phyloP scores from a whole-genome alignment of 352 stramenopile genomes.

The Globisporangium echinulatum region DNA sequence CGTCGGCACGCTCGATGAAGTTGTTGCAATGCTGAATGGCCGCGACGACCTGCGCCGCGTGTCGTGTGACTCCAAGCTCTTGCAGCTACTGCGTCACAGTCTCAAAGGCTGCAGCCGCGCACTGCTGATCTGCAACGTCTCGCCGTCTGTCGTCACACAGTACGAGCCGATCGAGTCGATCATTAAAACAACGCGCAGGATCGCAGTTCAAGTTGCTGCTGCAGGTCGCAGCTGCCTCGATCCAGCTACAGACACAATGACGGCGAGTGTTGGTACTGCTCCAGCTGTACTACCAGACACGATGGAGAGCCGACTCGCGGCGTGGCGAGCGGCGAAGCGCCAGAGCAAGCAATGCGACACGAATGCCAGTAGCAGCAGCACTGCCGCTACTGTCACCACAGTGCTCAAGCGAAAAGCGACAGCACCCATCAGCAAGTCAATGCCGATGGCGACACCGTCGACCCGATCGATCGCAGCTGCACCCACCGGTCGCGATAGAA shows the following conservation, averaged over 20 bases:
- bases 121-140: constrained; percentile 40
- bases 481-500: not conserved
- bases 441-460: not conserved
- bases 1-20: constrained; percentile 60
- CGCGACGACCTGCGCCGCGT: constrained; percentile 30
- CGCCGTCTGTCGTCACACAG: constrained; percentile 15
- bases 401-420: constrained; percentile 8
- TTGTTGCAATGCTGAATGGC: constrained; percentile 65
- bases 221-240: not conserved
- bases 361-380: not conserved
- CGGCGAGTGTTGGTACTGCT: not conserved
- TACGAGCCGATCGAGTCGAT: constrained; percentile 23
- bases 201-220: constrained; percentile 27
- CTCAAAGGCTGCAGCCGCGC: constrained; percentile 31
- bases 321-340: constrained; percentile 10
- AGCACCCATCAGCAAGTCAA: constrained; percentile 5
- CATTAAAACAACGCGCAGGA: constrained; percentile 20
- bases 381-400: not conserved
- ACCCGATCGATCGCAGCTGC: not conserved
- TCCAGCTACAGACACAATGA: not conserved
- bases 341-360: not conserved
- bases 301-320: constrained; percentile 14
- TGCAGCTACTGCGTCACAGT: constrained; percentile 58
- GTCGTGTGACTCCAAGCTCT: constrained; percentile 73
- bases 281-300: not conserved